Evolutionary conservation across 192 early-diverging fungal species (phyloP), one percentile per base, ranked within the genome.

Genomic region (Coemansia sp.): DNA sequence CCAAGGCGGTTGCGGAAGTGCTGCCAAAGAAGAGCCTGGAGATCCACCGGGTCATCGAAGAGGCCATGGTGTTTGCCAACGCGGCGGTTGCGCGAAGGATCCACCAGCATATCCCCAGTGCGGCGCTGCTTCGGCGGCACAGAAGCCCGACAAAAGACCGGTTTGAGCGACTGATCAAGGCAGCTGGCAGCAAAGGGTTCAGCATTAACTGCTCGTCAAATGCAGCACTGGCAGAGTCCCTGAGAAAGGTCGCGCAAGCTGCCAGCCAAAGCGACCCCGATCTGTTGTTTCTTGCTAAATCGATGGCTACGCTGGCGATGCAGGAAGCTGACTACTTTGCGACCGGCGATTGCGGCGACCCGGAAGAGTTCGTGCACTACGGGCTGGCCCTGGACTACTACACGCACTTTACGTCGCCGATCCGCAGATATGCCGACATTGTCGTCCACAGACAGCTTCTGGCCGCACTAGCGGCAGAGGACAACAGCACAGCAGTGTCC

Each of bases 371-470:
- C 30, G 75, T 70, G 41, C 92, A 93, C 74, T 93, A 93, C 63
- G 92, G 92, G 52, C 71, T 93, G 63, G 92, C 92, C 1, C 69
- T 91, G 44, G 88, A 87, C 7, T 88, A 81, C 60, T 93, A 93
- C 69, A 93, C 92, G n/a, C 92, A 93, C 69, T 93, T 92, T 72
- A 93, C 92, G 68, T 89, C 88, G 10, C 91, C 91, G 6, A 92
- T 92, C 67, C 90, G 91, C 60, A 84, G 91, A 49, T 93, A 93
- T 74, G 91, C 92, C 24, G 92, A 93, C 72, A 52, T 93, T n/a
- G 77, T 92, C 8, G 92, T 91, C 23, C 92, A 93, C 63, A 71
- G 92, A 9, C 88, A 91, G 72, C 63, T 93, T 18, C 73, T 90
- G 33, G 78, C 72, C 3, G 84, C 85, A 20, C 62, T 90, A 2